Percentiles rank a stretch among this genome's conserved stretches.
These are phyloP conservation scores for Sarocladium kiliense DNA, from an alignment of 2,329 filamentous ascomycete species.

Conservation along the genomic window DNA sequence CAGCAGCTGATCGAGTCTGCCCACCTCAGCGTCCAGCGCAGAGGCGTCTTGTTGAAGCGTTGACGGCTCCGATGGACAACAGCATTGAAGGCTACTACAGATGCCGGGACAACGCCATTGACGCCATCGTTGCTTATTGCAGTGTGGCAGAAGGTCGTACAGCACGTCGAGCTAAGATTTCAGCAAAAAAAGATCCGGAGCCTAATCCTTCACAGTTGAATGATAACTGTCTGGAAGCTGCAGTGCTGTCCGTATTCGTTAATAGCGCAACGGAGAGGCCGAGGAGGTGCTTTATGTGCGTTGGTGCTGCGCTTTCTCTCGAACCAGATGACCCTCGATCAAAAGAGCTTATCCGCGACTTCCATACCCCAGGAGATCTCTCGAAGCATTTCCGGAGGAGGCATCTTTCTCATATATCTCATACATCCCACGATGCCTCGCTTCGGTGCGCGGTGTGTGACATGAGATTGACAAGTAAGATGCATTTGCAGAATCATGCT, in stretches of 20 bases:
- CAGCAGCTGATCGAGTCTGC: not conserved
- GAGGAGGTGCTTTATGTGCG: constrained; percentile 14
- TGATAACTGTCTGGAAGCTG: constrained; percentile 7
- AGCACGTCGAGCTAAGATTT: not conserved
- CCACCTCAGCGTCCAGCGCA: constrained; percentile 12
- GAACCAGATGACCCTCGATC: too few relatives aligned
- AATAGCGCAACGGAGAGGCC: constrained; percentile 10
- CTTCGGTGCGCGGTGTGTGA: constrained; percentile 10
- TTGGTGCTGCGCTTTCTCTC: constrained; percentile 10
- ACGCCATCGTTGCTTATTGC: constrained; percentile 12
- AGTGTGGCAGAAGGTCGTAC: constrained; percentile 10
- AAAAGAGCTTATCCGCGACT: too few relatives aligned
- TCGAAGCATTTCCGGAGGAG: constrained; percentile 13
- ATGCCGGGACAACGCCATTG: constrained; percentile 12
- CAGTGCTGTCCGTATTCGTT: constrained; percentile 12
- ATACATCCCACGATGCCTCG: not conserved
- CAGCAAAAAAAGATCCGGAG: not conserved
- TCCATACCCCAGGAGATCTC: constrained; percentile 12
- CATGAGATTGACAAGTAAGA: constrained; percentile 1
- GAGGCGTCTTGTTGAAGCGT: constrained; percentile 13
- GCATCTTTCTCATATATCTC: constrained; percentile 10
- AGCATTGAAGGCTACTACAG: constrained; percentile 13
- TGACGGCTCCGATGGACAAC: constrained; percentile 10
- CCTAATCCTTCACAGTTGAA: not conserved
- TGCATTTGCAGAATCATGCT: not conserved